Evolutionary conservation across 1,139 yeast genomes (phyloP), one percentile per base, ranked within the genome.

Genomic region (Debaryomyces subglobosus): DNA sequence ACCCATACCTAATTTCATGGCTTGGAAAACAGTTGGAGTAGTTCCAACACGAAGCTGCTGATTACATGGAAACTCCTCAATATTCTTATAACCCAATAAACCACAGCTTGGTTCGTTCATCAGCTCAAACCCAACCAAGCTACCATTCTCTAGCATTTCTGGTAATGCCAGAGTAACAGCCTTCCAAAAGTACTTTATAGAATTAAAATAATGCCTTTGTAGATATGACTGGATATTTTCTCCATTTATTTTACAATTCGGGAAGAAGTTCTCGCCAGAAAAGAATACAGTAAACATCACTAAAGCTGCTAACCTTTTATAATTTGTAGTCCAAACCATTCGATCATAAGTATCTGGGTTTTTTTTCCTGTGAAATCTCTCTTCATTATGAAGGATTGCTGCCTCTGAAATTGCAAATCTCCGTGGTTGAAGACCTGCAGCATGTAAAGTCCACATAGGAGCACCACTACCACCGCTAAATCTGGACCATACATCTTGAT

Each of bases 381-480:
- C 59, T 35, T 74, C 75, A 57, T 85, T 84, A 59, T 89, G 96
- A n/a, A 88, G 61, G 12, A 89, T 68, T 0, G 96, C 90, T 1
- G 96, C 95, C 53, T 85, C 86, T 0, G 92, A 86, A 1, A 54
- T 72, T 0, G 77, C 65, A 59, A 92, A 89, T n/a, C 80, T 67
- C 21, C 66, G 71, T 0, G 97, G 97, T 47, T 92, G 83, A 46
- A 92, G 71, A 0, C 97, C 97, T 3, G 95, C 96, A n/a, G 96
- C 95, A 60, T 88, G 86, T n/a, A 90, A 68, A 0, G 97, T 91
- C 98, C 98, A 92, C 66, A 89, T 59, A 0, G 98, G 97, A 5
- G 97, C 96, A 16, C 98, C 98, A 50, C 92, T 85, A 1, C 98
- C 98, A n/a, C 98, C 97, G 15, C 85, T 75, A 62, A 76, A 89